Evolutionary conservation across 225 moss, liverwort and hornwort species (phyloP).

Genomic region (Pseudoscleropodium purum): DNA sequence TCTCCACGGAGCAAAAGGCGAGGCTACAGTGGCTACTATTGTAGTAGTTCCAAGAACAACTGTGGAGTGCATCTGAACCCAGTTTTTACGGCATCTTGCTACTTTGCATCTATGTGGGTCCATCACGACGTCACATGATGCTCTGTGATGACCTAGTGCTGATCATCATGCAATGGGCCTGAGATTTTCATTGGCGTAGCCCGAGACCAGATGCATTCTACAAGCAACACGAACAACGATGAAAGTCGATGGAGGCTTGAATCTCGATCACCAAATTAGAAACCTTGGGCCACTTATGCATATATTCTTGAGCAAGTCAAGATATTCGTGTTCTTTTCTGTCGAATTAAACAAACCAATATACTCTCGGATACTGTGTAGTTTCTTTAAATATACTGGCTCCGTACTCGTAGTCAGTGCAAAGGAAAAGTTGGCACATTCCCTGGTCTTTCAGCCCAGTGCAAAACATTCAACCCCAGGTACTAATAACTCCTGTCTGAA

Average conservation of each 20-base stretch:
- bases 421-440: neutral
- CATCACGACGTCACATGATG: neutral
- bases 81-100: neutral
- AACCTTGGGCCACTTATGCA: neutral
- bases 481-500: neutral
- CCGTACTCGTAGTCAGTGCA: neutral
- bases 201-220: neutral
- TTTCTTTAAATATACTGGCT: neutral
- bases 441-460: neutral
- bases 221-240: slow-evolving; percentile 7
- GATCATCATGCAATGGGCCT: neutral
- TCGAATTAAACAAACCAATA: neutral
- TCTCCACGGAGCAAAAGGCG: neutral
- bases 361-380: neutral
- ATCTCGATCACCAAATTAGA: neutral
- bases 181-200: neutral
- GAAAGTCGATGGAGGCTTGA: neutral
- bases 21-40: neutral
- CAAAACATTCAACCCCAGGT: neutral
- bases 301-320: neutral
- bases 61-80: neutral
- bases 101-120: slow-evolving; percentile 4
- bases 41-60: neutral
- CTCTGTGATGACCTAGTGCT: neutral
- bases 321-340: neutral